Evolutionary conservation across 306 rosid genomes (phyloP), one percentile per base, ranked within the genome.

Genomic region (Delonix regia): DNA sequence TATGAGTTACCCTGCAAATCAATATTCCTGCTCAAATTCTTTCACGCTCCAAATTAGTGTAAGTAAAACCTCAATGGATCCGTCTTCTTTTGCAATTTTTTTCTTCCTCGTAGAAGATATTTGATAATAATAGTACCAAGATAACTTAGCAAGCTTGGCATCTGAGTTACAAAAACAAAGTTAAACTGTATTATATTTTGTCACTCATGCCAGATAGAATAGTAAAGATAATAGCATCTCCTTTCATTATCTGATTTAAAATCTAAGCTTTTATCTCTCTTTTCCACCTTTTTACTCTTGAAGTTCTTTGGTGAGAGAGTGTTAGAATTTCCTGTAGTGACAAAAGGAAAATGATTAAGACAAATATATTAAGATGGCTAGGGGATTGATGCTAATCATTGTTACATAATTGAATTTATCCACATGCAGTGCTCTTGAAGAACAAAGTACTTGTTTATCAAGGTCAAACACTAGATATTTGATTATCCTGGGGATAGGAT

Each of bases 301-400:
- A n/a, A n/a, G n/a, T n/a, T n/a, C n/a, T n/a, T n/a, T n/a, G n/a
- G n/a, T n/a, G n/a, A n/a, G n/a, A n/a, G n/a, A n/a, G n/a, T n/a
- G n/a, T n/a, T n/a, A n/a, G n/a, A n/a, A n/a, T n/a, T n/a, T n/a
- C n/a, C n/a, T n/a, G n/a, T n/a, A n/a, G n/a, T n/a, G n/a, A n/a
- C n/a, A n/a, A n/a, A 34, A 34, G 38, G 38, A 34, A 34, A 34
- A 34, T 34, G 38, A 6, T 34, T 34, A 73, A 27, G 61, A 33
- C 9, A 14, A 64, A 79, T 33, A 30, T 64, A 56, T n/a, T 51
- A 36, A 38, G 44, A 45, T 14, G 5, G 36, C 42, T 74, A 24
- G 56, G n/a, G 12, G 25, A 66, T 68, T 66, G 45, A 66, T 66
- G 24, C 57, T 67, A 34, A 24, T 67, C 19, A 39, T 73, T 53